Conservation (phyloP, 257 asterid genomes). For the Rubia yunnanensis region DNA sequence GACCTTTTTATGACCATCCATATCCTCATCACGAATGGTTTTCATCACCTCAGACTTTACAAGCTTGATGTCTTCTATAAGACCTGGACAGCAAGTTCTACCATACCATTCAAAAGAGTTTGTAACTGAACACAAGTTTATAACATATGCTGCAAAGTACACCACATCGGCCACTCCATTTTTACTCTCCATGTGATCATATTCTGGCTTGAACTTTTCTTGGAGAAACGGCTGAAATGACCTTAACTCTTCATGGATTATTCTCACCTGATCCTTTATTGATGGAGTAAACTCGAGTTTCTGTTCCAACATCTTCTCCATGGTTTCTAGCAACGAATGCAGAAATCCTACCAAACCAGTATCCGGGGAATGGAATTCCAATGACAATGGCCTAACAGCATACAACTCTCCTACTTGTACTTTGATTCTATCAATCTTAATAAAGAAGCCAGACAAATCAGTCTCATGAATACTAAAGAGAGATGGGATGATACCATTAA, state of each 20-base stretch:
- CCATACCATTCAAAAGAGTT: background rate
- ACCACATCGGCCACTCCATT: background rate
- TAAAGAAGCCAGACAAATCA: background rate
- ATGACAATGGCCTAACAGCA: background rate
- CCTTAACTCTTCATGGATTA: background rate
- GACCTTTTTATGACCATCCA: background rate
- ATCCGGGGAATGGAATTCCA: background rate
- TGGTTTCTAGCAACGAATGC: background rate
- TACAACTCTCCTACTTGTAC: background rate
- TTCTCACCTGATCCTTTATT: background rate
- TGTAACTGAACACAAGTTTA: background rate
- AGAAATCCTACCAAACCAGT: slow-evolving; percentile 5
- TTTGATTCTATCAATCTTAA: background rate
- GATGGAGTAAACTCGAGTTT: background rate
- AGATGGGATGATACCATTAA: background rate
- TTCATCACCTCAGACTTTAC: background rate
- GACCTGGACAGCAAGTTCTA: background rate
- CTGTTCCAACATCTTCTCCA: background rate
- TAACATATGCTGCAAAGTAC: background rate
- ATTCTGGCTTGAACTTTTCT: background rate
- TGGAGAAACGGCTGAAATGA: background rate
- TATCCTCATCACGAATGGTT: background rate
- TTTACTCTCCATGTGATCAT: background rate
- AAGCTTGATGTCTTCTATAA: background rate
- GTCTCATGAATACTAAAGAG: no score